Evolutionary conservation across 2,329 filamentous ascomycete species (phyloP), one percentile per base, ranked within the genome.

Genomic region (Aureobasidium sp.): DNA sequence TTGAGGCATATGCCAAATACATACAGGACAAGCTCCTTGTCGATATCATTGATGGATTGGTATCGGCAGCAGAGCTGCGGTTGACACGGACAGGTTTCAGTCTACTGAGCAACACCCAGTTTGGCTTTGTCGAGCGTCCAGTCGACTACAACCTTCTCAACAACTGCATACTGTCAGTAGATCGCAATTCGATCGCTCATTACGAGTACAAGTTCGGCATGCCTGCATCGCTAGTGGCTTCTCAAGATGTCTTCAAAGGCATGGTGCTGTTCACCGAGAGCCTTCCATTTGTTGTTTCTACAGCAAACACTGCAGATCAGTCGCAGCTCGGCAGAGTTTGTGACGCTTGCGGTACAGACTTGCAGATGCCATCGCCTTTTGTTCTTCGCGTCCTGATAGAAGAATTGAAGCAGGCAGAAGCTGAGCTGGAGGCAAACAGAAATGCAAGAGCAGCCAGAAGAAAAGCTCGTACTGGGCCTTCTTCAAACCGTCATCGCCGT

Each of bases 251-350:
- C 33, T 47, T 38, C 33, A 6, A 40, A 19, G 55, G 55, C 11
- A 40, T 38, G 29, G 25, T 49, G 3, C 8, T 58, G 4, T 58
- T 58, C 23, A 58, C 42, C 2, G 55, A 58, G n/a, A 27, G 27
- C n/a, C 31, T 58, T 23, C 55, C 55, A 4, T 58, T 58, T 19
- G 31, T 29, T 15, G 55, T 49, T 4, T 58, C 55, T 11, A 58
- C 55, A 21, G 55, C 55, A 47, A 58, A 47, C n/a, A 49, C 43
- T 10, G 5, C 31, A 13, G 33, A 40, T 10, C 25, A 25, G 9
- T 47, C 55, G 40, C 17, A 37, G 10, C 42, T 58, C 11, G 42
- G 43, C 10, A 58, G 9, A 6, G 6, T 40, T 1, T 58, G 55
- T 45, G 55, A 58, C n/a, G 35, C 42, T 9, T 58, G 55, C 9